These are phyloP conservation scores for Wickerhamiella lipophila DNA, from an alignment of 805 yeast genomes.

Conservation along the genomic window DNA sequence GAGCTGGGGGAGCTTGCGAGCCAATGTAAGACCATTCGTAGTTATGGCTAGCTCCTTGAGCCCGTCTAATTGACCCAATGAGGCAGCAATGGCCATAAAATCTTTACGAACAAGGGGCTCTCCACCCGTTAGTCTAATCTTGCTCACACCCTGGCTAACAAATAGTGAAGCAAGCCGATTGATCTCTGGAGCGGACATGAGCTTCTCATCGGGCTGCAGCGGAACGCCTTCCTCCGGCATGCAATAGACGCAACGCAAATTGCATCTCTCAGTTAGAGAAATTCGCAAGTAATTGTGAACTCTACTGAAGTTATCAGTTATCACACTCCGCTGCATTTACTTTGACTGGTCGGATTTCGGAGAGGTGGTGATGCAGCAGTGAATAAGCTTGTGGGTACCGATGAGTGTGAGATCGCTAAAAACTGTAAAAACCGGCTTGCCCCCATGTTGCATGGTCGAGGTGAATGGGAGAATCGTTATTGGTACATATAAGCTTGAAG, in stretches of 20 bases:
- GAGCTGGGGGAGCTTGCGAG: slow-evolving; percentile 36
- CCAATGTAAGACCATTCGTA: slow-evolving; percentile 40
- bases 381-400: neutral
- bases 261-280: slow-evolving; percentile 41
- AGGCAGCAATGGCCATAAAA: slow-evolving; percentile 33
- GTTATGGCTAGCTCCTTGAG: slow-evolving; percentile 40
- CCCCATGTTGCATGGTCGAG: slow-evolving; percentile 72
- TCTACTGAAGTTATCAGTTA: slow-evolving; percentile 36
- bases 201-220: slow-evolving; percentile 33
- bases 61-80: slow-evolving; percentile 31
- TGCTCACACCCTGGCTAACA: slow-evolving; percentile 38
- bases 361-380: too few relatives aligned
- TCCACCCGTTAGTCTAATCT: slow-evolving; percentile 44
- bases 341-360: neutral
- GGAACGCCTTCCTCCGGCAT: slow-evolving; percentile 48
- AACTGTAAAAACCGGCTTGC: slow-evolving; percentile 35
- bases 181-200: slow-evolving; percentile 36
- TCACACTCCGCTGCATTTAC: slow-evolving; percentile 3
- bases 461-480: slow-evolving; percentile 44
- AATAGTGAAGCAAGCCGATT: slow-evolving; percentile 33
- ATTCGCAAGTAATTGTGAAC: slow-evolving; percentile 40
- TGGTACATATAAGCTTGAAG: slow-evolving; percentile 73
- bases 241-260: slow-evolving; percentile 36
- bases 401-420: slow-evolving; percentile 3
- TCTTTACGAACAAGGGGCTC: slow-evolving; percentile 45